Conservation (phyloP, 2,329 filamentous ascomycete genomes). For the Penicillium decumbens region DNA sequence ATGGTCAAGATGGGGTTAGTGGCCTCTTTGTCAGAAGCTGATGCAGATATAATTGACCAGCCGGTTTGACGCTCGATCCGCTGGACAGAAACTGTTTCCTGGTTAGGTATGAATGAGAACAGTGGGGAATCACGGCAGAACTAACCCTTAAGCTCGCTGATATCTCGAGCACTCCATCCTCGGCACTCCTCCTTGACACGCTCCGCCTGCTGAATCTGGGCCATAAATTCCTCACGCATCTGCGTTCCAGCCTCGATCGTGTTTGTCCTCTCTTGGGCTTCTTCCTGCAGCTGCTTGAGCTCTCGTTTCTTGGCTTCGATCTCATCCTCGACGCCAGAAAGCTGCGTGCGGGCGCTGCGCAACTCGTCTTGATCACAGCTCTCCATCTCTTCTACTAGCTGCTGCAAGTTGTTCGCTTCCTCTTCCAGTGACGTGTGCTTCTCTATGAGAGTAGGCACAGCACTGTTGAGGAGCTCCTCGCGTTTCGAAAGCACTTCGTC, state of each 20-base stretch:
- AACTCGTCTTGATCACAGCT: conserved; percentile 75
- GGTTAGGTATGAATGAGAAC: too few species aligned
- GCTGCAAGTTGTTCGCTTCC: conserved; percentile 64
- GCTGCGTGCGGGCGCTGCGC: conserved; percentile 63
- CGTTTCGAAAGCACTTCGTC: conserved; percentile 62
- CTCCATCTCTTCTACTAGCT: conserved; percentile 58
- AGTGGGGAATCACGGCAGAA: too few species aligned
- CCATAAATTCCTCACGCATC: conserved; percentile 64
- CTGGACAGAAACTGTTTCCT: conserved; percentile 34
- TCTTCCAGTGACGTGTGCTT: conserved; percentile 58
- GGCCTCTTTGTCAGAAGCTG: conserved; percentile 22
- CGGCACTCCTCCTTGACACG: conserved; percentile 79
- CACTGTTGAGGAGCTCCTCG: conserved; percentile 61
- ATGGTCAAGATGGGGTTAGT: conserved; percentile 38
- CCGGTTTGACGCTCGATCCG: conserved; percentile 41
- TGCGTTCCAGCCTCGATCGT: conserved; percentile 59
- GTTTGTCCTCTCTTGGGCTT: conserved; percentile 63
- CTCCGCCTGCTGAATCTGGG: conserved; percentile 78
- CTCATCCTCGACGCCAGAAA: conserved; percentile 61
- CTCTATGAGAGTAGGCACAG: conserved; percentile 61
- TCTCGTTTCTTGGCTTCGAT: conserved; percentile 65
- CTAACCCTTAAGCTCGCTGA: conserved; percentile 60
- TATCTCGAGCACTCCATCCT: conserved; percentile 81
- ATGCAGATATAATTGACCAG: conserved; percentile 43
- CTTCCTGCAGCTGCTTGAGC: conserved; percentile 61